These are phyloP conservation scores for Plenodomus biglobosus DNA, from an alignment of 2,329 filamentous ascomycete species.

Conservation along the genomic window DNA sequence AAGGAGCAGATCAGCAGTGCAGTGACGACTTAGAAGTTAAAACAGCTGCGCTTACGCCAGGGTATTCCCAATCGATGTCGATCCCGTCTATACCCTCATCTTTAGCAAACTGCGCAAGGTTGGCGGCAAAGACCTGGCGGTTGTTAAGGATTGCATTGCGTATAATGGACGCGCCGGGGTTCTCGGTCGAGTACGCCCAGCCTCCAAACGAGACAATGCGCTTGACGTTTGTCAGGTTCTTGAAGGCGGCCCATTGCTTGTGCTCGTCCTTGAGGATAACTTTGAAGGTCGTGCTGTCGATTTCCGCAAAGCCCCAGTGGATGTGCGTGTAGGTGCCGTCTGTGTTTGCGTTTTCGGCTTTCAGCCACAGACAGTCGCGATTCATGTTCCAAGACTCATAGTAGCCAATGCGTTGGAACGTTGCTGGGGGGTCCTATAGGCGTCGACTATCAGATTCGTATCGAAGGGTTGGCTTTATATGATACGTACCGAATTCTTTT, in stretches of 20 bases:
- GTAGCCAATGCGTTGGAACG: slow-evolving; percentile 7
- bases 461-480: too few relatives aligned
- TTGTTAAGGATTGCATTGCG: slow-evolving; percentile 45
- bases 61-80: slow-evolving; percentile 55
- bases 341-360: slow-evolving; percentile 6
- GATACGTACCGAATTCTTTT: slow-evolving; percentile 6
- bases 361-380: slow-evolving; percentile 8
- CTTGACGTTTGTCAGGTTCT: slow-evolving; percentile 32
- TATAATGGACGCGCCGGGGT: slow-evolving; percentile 43
- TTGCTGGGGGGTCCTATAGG: too few relatives aligned
- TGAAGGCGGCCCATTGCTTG: slow-evolving; percentile 42
- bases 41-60: slow-evolving; percentile 4
- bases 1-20: neutral
- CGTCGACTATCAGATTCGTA: too few relatives aligned
- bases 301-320: slow-evolving; percentile 9
- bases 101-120: slow-evolving; percentile 25
- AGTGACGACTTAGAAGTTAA: too few relatives aligned
- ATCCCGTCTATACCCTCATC: slow-evolving; percentile 34
- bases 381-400: slow-evolving; percentile 12
- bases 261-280: slow-evolving; percentile 11
- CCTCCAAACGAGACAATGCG: slow-evolving; percentile 50
- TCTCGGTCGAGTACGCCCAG: slow-evolving; percentile 48
- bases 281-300: slow-evolving; percentile 16
- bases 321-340: slow-evolving; percentile 11
- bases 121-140: slow-evolving; percentile 31